Base-by-base conservation (phyloP, 768 basidiomycete species). In the Termitomyces sp. region DNA sequence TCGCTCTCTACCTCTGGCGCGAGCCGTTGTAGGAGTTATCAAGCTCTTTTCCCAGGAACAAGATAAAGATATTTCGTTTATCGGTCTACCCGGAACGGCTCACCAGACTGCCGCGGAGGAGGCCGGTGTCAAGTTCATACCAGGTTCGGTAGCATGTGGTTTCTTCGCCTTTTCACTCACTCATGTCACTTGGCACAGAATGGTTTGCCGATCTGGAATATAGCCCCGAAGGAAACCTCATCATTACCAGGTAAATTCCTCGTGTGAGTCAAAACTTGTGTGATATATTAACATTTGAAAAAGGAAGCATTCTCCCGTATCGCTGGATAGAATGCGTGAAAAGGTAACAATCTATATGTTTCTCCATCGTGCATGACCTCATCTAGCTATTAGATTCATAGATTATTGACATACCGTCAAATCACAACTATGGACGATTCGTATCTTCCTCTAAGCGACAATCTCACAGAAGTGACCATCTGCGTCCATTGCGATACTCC, bases 151-250 rank as follows among this genome's bases (percentile, higher is more conserved):
- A 60, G 5, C 53, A 0, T 22, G 35, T 16, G 49, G 3, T 13
- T 53, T 8, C 6, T 32, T 48, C 9, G 28, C 46, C 44, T 13
- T 22, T 1, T 6, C 54, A 8, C 7, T 51, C 1, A 20, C 44
- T 59, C 40, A 61, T 35, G 7, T 33, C 3, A 24, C 32, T 12
- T 44, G 38, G 16, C n/a, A n/a, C 58, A 86, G 86, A 88, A 62
- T 88, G 85, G 83, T 89, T 86, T 66, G 85, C 84, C 2, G 87
- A 91, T 67, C 70, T 89, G 33, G 84, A 87, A 20, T 89, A 90
- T 64, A 78, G 71, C 55, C 67, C 76, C 3, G 77, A 81, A 58
- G 88, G 87, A 3, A 82, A 81, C 64, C 74, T 89, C 33, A 66
- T 88, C 40, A 87, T 87, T 58, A 86, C 86, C 9, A 81, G 84